Percentiles rank a stretch among this genome's conserved stretches.
Conservation (phyloP, 78 protist genomes). For the Polysphondylium violaceum region DNA sequence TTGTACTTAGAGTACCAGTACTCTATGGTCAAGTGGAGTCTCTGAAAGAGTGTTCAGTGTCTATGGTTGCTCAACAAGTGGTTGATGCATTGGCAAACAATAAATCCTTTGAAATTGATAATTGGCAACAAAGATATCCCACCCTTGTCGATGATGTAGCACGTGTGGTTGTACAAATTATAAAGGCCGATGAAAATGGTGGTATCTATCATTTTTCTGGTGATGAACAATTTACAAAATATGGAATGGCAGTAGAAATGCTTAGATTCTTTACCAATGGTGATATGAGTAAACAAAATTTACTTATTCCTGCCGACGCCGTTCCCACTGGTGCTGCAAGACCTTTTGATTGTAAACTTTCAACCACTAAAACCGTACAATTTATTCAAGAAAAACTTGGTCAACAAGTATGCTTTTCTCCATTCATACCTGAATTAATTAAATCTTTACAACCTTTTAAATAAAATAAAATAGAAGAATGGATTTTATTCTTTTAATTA, state of each 20-base stretch:
- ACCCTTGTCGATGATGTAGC: slow-evolving; percentile 73
- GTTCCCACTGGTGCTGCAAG: slow-evolving; percentile 46
- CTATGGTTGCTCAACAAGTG: slow-evolving; percentile 42
- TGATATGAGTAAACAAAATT: neutral
- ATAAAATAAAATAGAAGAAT: neutral
- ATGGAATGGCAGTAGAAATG: slow-evolving; percentile 50
- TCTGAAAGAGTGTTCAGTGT: slow-evolving; percentile 39
- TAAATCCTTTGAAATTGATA: slow-evolving; percentile 34
- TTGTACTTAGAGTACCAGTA: slow-evolving; percentile 60
- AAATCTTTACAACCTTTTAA: neutral
- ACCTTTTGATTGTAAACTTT: slow-evolving; percentile 43
- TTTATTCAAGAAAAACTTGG: neutral
- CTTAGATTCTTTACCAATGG: neutral
- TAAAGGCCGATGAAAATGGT: neutral
- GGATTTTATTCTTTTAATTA: neutral
- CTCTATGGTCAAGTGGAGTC: slow-evolving; percentile 59
- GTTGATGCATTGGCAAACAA: neutral
- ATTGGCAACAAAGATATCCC: slow-evolving; percentile 68
- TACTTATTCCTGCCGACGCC: slow-evolving; percentile 9
- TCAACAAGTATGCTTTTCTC: neutral
- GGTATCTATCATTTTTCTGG: slow-evolving; percentile 49
- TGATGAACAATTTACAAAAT: slow-evolving; percentile 20
- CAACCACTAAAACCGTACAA: slow-evolving; percentile 4
- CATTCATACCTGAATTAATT: neutral
- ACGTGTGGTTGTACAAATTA: neutral